phyloP scores from a whole-genome alignment of 1,284 basidiomycete genomes.

The Xanthoconium separans region DNA sequence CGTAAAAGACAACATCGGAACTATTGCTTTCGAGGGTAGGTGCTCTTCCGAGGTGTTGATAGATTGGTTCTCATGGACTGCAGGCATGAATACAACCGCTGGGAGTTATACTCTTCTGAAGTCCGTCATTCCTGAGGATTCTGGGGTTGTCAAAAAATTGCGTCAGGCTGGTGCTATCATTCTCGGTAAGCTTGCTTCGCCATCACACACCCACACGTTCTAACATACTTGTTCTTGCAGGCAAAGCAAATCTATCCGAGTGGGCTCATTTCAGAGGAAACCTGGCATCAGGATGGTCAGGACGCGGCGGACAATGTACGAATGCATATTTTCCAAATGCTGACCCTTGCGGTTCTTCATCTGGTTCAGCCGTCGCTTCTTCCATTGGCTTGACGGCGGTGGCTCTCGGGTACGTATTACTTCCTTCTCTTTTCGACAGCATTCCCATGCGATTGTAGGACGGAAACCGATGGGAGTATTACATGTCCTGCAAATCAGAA shows the following conservation, averaged over 20 bases:
- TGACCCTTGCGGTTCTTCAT: background rate
- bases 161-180: constrained; percentile 27
- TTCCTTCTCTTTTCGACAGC: background rate
- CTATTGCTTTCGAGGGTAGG: constrained; percentile 51
- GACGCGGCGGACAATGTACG: constrained; percentile 61
- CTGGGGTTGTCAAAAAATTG: constrained; percentile 58
- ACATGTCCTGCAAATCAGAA: constrained; percentile 51
- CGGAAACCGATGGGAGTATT: constrained; percentile 46
- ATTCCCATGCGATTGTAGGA: background rate
- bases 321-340: background rate
- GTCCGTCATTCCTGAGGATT: constrained; percentile 61
- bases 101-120: constrained; percentile 58
- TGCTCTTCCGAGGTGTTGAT: background rate
- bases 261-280: constrained; percentile 49
- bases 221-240: constrained; percentile 22
- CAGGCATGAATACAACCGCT: constrained; percentile 68
- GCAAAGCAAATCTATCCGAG: constrained; percentile 47
- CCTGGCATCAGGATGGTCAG: constrained; percentile 62
- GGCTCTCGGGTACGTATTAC: background rate
- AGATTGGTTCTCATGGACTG: background rate
- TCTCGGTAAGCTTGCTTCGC: background rate
- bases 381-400: background rate
- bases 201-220: background rate
- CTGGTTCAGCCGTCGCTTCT: background rate
- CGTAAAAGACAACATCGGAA: constrained; percentile 72